A percentile compares a stretch with the other conserved stretches of the same genome.
Evolutionary conservation across 2,329 filamentous ascomycete species (phyloP).

Genomic region (Neofusicoccum sp.): DNA sequence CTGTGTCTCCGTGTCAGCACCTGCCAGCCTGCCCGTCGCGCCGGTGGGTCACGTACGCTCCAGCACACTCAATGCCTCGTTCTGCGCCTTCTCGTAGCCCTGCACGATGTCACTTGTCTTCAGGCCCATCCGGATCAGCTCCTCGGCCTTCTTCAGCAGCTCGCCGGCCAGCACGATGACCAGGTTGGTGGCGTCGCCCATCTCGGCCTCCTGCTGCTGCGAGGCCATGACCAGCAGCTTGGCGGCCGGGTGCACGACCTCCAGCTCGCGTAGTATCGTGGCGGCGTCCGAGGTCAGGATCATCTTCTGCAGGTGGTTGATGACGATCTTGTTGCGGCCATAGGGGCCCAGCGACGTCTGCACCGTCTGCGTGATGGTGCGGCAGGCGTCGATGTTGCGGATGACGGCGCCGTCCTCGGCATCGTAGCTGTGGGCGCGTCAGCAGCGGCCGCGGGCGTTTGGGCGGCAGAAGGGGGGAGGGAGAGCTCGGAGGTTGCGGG

Average conservation of each 20-base stretch:
- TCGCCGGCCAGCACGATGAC: slow-evolving; percentile 96
- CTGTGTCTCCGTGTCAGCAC: slow-evolving; percentile 37
- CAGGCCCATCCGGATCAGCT: slow-evolving; percentile 91
- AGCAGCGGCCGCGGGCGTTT: slow-evolving; percentile 29
- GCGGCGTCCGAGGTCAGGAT: slow-evolving; percentile 97
- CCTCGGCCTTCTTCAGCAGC: slow-evolving; percentile 93
- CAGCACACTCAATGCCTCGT: slow-evolving; percentile 78
- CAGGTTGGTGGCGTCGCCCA: slow-evolving; percentile 97
- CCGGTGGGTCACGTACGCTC: slow-evolving; percentile 56
- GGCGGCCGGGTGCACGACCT: slow-evolving; percentile 95
- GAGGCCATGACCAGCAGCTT: slow-evolving; percentile 98
- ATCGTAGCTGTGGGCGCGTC: slow-evolving; percentile 71
- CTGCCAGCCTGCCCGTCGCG: not conserved
- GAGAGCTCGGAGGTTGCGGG: slow-evolving; percentile 20
- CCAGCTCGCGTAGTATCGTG: slow-evolving; percentile 94
- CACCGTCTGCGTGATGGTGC: slow-evolving; percentile 91
- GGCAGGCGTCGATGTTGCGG: slow-evolving; percentile 97
- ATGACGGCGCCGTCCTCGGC: slow-evolving; percentile 98
- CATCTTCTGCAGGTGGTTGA: slow-evolving; percentile 99
- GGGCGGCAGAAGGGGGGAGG: not conserved
- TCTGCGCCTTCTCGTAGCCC: slow-evolving; percentile 93
- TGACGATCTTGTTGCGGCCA: slow-evolving; percentile 98
- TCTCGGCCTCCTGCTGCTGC: slow-evolving; percentile 98
- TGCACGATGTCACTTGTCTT: slow-evolving; percentile 97
- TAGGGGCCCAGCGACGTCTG: slow-evolving; percentile 96